These are phyloP conservation scores for Rhododendron henanense DNA, from an alignment of 148 eudicot species.

Conservation along the genomic window DNA sequence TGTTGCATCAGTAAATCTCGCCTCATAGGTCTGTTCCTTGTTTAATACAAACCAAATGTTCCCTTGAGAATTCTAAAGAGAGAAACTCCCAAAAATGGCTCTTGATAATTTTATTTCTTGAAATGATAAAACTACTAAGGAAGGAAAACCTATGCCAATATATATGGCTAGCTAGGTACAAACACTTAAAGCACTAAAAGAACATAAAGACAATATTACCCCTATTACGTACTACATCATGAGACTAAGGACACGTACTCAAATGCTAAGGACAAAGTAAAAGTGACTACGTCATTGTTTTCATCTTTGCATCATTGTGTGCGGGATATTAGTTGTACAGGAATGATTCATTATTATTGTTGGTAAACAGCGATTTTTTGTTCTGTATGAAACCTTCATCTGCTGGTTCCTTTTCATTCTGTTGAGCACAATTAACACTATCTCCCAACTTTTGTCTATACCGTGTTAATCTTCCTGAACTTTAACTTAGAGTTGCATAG, in stretches of 20 bases:
- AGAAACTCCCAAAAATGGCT: no score
- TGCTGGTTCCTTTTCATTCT: neutral
- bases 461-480: neutral
- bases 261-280: no score
- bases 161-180: no score
- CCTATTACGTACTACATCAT: no score
- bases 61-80: no score
- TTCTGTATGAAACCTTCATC: neutral
- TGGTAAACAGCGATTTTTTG: neutral
- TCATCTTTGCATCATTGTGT: neutral
- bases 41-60: no score
- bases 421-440: neutral
- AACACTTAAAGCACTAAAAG: no score
- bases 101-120: no score
- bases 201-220: no score
- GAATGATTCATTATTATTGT: neutral
- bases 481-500: neutral
- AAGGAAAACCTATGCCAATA: no score
- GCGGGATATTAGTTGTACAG: neutral
- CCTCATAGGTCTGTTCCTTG: neutral
- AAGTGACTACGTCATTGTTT: neutral
- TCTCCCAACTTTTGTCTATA: neutral
- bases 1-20: neutral
- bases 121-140: no score
- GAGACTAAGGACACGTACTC: no score